Evolutionary conservation across 768 basidiomycete species (phyloP), one percentile per base, ranked within the genome.

Genomic region (Crepidotus variabilis): DNA sequence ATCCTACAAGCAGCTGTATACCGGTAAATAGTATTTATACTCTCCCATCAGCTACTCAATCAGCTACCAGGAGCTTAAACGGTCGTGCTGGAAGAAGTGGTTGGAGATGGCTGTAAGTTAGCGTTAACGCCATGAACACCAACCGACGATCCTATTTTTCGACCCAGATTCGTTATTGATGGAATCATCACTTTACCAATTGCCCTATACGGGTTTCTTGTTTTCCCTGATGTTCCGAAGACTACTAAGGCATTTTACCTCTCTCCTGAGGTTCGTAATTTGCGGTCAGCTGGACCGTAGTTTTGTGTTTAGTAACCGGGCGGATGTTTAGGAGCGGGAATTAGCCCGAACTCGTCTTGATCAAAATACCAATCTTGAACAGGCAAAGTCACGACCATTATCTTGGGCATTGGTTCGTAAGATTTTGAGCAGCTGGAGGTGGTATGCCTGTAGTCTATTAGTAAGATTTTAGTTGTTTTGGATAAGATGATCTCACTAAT

Each of bases 121-220:
- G 16, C 11, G 46, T 34, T 50, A 20, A 14, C 43, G 21, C 22
- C 11, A 33, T 32, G 33, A 57, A 48, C 11, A 20, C 47, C 45
- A 53, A 36, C 57, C 24, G 33, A 52, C 9, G 28, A 28, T 43
- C 39, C 13, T 43, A 36, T 36, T 21, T 53, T 46, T 46, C 32
- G 63, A 34, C 22, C 34, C 61, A 84, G 82, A 16, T 86, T 88
- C 66, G 81, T 88, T 57, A 80, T 87, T 45, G 85, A 87, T 62
- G 86, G 85, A 2, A 69, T 86, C n/a, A 87, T 88, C 50, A 87
- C 87, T 3, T 67, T 87, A 14, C 87, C 87, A 0, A 85, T 90
- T 58, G 86, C 87, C 1, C 62, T 87, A 7, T 88, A 87, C 65
- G 87, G 87, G 0, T 89, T 87, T 64, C 61, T 86, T 24, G 74